Percentiles rank a stretch among this genome's conserved stretches.
Conservation (phyloP, 2,329 filamentous ascomycete genomes). For the Fonsecaea pedrosoi region DNA sequence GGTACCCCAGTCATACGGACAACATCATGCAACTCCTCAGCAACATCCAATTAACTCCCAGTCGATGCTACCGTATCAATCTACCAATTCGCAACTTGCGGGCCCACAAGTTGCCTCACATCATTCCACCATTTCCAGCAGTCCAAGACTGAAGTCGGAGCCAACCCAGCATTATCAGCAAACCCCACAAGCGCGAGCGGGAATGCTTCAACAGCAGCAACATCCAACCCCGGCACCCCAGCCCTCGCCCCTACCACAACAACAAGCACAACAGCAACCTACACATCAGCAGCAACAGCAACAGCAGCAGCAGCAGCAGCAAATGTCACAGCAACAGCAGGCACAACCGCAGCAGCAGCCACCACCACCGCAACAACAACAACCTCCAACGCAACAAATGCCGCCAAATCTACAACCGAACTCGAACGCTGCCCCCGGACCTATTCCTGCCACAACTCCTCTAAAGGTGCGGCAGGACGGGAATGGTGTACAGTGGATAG, state of each 20-base stretch:
- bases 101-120: conserved; percentile 50
- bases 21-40: conserved; percentile 60
- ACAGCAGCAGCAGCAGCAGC: conserved; percentile 65
- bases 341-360: conserved; percentile 15
- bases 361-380: conserved; percentile 61
- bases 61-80: conserved; percentile 62
- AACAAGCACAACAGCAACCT: conserved; percentile 45
- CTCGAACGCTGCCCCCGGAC: conserved; percentile 84
- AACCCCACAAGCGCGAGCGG: conserved; percentile 51
- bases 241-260: conserved; percentile 46
- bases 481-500: conserved; percentile 98
- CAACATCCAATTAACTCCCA: conserved; percentile 64
- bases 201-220: conserved; percentile 60
- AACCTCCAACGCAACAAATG: conserved; percentile 46
- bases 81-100: conserved; percentile 50
- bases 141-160: conserved; percentile 51
- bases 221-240: conserved; percentile 49
- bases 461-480: conserved; percentile 92
- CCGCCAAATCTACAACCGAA: conserved; percentile 70
- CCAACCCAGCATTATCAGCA: conserved; percentile 39
- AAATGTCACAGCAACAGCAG: conserved; percentile 65
- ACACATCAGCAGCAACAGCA: conserved; percentile 68
- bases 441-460: conserved; percentile 94
- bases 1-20: conserved; percentile 63
- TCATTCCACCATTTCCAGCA: conserved; percentile 67